Evolutionary conservation across 176 grass and related monocot species (phyloP).

Genomic region (Calamus simplicifolius): DNA sequence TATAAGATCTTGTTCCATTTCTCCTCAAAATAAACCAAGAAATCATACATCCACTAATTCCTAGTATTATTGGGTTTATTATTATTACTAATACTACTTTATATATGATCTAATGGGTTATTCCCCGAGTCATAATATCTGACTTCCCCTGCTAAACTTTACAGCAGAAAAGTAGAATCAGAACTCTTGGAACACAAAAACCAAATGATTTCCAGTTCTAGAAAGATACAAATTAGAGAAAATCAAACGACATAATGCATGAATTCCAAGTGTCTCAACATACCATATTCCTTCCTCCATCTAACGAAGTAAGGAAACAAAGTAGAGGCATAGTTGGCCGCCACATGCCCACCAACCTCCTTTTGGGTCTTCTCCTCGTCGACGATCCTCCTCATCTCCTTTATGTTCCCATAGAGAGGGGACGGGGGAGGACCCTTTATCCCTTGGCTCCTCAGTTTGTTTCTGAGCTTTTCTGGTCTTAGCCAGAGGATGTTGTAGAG

Average conservation of each 20-base stretch:
- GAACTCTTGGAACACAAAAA: too few relatives aligned
- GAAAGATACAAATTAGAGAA: slow-evolving; percentile 2
- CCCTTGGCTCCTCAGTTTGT: slow-evolving; percentile 53
- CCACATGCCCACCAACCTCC: background rate
- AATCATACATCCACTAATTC: too few relatives aligned
- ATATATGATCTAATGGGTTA: too few relatives aligned
- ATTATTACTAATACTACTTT: too few relatives aligned
- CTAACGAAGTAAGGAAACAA: slow-evolving; percentile 58
- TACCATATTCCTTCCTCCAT: slow-evolving; percentile 66
- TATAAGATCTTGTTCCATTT: too few relatives aligned
- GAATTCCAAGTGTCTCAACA: background rate
- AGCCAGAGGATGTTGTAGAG: slow-evolving; percentile 31
- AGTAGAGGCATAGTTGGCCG: slow-evolving; percentile 26
- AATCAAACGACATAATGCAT: background rate
- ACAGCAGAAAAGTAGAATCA: too few relatives aligned
- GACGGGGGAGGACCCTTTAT: slow-evolving; percentile 66
- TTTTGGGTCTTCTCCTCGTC: slow-evolving; percentile 11
- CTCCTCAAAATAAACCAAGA: too few relatives aligned
- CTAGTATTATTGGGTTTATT: too few relatives aligned
- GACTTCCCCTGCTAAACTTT: too few relatives aligned
- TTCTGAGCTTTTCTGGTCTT: slow-evolving; percentile 41
- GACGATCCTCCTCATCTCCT: slow-evolving; percentile 52
- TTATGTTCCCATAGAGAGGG: slow-evolving; percentile 55
- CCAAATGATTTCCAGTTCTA: too few relatives aligned
- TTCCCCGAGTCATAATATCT: too few relatives aligned